Percentiles rank a stretch among this genome's conserved stretches.
Conservation (phyloP, 495 filamentous ascomycete genomes). For the Penicillium subrubescens region DNA sequence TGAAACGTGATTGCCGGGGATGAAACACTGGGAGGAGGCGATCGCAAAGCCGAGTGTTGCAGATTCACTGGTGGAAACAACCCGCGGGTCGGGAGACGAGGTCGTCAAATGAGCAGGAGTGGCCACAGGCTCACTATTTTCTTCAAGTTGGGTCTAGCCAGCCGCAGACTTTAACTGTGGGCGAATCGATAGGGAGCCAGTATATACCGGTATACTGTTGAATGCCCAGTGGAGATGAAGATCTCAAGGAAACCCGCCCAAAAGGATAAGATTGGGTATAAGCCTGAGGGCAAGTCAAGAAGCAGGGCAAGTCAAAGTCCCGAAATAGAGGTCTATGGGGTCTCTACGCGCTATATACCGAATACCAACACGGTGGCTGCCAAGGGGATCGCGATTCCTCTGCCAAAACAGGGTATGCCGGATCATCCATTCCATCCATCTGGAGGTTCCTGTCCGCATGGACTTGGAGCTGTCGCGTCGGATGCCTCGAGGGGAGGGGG, state of each 20-base stretch:
- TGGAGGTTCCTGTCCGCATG: background rate
- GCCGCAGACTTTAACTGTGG: background rate
- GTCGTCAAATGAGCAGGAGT: conserved; percentile 13
- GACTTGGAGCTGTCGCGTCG: conserved; percentile 6
- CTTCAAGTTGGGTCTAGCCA: background rate
- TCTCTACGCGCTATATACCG: conserved; percentile 20
- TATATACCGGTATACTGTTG: background rate
- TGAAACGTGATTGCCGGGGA: conserved; percentile 38
- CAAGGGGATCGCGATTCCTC: conserved; percentile 6
- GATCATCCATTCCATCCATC: conserved; percentile 27
- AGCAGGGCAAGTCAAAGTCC: conserved; percentile 8
- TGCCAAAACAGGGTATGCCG: conserved; percentile 23
- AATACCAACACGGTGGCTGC: background rate
- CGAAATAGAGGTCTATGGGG: conserved; percentile 1
- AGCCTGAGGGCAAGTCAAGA: background rate
- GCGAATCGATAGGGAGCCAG: background rate
- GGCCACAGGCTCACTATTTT: conserved; percentile 4
- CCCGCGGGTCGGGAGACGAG: conserved; percentile 1
- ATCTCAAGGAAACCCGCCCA: background rate
- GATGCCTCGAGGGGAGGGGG: conserved; percentile 8
- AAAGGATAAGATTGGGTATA: background rate
- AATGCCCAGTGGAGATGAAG: background rate
- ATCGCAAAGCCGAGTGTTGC: conserved; percentile 26
- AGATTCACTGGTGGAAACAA: conserved; percentile 17
- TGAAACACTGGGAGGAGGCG: conserved; percentile 36